phyloP scores from a whole-genome alignment of 1,139 yeast species.

The Candida frijolesensis region DNA sequence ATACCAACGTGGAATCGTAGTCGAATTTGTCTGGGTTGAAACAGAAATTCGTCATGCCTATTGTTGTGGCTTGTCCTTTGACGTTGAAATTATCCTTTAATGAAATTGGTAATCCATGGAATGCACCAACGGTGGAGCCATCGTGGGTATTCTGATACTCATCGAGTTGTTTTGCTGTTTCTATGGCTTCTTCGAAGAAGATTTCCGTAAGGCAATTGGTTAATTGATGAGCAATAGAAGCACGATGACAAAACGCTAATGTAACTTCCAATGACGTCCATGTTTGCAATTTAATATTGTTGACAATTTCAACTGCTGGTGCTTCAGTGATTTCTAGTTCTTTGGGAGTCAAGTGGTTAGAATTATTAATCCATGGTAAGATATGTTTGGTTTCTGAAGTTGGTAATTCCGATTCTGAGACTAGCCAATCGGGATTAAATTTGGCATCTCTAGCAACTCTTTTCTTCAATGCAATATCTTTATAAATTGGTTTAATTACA shows the following conservation, averaged over 20 bases:
- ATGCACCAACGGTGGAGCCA: constrained; percentile 69
- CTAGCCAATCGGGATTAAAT: constrained; percentile 42
- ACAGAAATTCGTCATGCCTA: constrained; percentile 60
- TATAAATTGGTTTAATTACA: constrained; percentile 17
- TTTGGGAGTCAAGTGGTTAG: constrained; percentile 40
- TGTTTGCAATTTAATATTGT: constrained; percentile 33
- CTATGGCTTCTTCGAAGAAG: constrained; percentile 36
- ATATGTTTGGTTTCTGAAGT: constrained; percentile 33
- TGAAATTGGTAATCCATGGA: constrained; percentile 77
- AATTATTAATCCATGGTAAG: constrained; percentile 11
- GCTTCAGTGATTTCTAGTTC: constrained; percentile 52
- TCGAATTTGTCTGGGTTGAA: constrained; percentile 53
- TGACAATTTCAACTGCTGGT: constrained; percentile 37
- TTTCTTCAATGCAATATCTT: constrained; percentile 39
- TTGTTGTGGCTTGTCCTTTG: constrained; percentile 54
- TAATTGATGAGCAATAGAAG: constrained; percentile 39
- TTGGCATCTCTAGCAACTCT: constrained; percentile 34
- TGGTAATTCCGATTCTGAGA: constrained; percentile 36
- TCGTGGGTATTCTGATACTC: constrained; percentile 40
- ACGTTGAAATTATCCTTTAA: constrained; percentile 70
- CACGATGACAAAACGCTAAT: constrained; percentile 54
- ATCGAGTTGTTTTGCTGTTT: constrained; percentile 35
- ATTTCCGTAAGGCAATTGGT: constrained; percentile 37
- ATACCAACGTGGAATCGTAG: constrained; percentile 20
- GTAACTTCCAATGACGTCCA: constrained; percentile 49